Evolutionary conservation across 345 rosid genomes (phyloP), one percentile per base, ranked within the genome.

Genomic region (Rhodamnia rubescens): DNA sequence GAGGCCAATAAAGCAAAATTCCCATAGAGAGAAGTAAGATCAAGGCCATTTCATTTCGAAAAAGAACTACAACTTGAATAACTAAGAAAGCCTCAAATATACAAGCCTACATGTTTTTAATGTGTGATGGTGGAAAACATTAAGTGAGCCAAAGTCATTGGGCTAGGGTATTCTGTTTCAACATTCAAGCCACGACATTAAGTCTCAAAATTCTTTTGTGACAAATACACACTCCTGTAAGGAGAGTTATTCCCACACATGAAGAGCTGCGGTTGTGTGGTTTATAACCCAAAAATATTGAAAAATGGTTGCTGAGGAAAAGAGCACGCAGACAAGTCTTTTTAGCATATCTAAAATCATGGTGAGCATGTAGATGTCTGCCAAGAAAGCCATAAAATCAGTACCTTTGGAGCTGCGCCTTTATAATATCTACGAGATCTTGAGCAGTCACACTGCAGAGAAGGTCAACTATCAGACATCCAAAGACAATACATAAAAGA

Each of bases 331-430:
- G 78, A 32, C 44, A 69, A 18, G 24, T 4, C 42, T 69, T 69
- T 32, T 32, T 69, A 69, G 47, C 47, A 80, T 47, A 47, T 80
- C 32, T 22, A 44, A 80, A 80, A 6, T 80, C 52, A 82, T 82
- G 24, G 40, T 27, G 56, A 8, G 40, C 53, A 52, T 52, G 24
- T 82, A 15, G 5, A 56, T 16, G 32, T 69, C 78, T 69, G 47
- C 12, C 44, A 32, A 69, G 78, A 22, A 69, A 32, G 78, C 78
- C 47, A 69, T 18, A 69, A 44, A 15, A 51, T 55, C 44, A 20
- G 49, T 95, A 97, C 98, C 98, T 94, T 75, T 94, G 96, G 80
- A 97, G 93, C 92, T 97, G 99, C 3, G 98, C 93, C 90, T 95
- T 97, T 90, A 97, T 95, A 83, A 97, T 93, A 89, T 97, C 98